Conservation (phyloP, 2,329 filamentous ascomycete genomes). For the Fusarium coffeatum region DNA sequence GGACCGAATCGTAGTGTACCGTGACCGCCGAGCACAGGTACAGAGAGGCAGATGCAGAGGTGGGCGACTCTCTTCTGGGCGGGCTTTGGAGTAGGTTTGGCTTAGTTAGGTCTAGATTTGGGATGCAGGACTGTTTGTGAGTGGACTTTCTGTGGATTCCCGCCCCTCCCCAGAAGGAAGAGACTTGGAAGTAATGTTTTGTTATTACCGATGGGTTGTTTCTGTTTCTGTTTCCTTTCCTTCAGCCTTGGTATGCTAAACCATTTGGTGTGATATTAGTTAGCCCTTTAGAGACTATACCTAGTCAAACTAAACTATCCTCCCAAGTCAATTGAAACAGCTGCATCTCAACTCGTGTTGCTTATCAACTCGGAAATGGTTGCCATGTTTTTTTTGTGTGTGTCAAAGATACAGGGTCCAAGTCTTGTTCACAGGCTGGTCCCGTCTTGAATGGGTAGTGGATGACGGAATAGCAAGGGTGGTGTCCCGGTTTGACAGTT, state of each 20-base stretch:
- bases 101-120: conserved; percentile 31
- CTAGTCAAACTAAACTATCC: neutral
- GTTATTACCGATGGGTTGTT: conserved; percentile 11
- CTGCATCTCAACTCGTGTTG: neutral
- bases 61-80: neutral
- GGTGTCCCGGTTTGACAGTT: conserved; percentile 36
- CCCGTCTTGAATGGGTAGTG: conserved; percentile 31
- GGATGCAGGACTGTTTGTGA: conserved; percentile 21
- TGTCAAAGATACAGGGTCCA: conserved; percentile 37
- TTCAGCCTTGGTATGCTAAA: neutral
- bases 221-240: neutral
- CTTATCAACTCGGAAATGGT: conserved; percentile 11
- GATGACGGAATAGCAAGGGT: conserved; percentile 38
- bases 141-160: conserved; percentile 36
- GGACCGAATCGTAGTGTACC: conserved; percentile 9
- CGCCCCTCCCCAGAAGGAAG: conserved; percentile 21
- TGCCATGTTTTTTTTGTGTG: conserved; percentile 20
- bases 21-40: conserved; percentile 27
- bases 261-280: neutral
- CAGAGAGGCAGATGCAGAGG: neutral
- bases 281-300: neutral
- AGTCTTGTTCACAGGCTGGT: conserved; percentile 39
- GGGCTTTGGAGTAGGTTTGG: conserved; percentile 15
- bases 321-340: neutral
- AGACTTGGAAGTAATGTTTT: neutral